These are phyloP conservation scores for Penicillium robsamsonii DNA, from an alignment of 495 filamentous ascomycete genomes.

Conservation along the genomic window DNA sequence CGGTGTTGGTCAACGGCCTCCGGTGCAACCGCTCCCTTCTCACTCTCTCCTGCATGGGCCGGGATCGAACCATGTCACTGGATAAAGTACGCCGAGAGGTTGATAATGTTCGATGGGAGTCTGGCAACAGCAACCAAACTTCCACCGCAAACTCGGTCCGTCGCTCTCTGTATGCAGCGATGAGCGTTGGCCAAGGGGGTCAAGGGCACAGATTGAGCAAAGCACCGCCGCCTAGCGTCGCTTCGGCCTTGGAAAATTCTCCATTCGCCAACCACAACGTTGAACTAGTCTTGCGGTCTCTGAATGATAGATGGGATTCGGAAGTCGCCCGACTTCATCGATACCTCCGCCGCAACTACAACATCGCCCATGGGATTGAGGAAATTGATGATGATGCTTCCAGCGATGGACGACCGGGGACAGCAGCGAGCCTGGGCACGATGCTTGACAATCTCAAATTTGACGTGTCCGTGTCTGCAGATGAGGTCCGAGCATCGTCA, in stretches of 20 bases:
- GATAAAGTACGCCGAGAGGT: slow-evolving; percentile 61
- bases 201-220: slow-evolving; percentile 38
- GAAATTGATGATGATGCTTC: slow-evolving; percentile 30
- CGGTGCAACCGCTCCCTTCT: slow-evolving; percentile 64
- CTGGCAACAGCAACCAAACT: slow-evolving; percentile 23
- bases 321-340: slow-evolving; percentile 55
- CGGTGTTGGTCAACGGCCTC: slow-evolving; percentile 70
- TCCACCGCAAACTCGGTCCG: slow-evolving; percentile 46
- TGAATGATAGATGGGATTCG: slow-evolving; percentile 62
- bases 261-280: slow-evolving; percentile 49
- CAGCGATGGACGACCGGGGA: slow-evolving; percentile 40
- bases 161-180: slow-evolving; percentile 45
- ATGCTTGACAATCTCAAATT: slow-evolving; percentile 44
- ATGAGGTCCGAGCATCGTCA: slow-evolving; percentile 27
- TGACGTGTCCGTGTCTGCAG: slow-evolving; percentile 38
- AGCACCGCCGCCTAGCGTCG: slow-evolving; percentile 23
- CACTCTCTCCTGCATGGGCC: slow-evolving; percentile 64
- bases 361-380: slow-evolving; percentile 48
- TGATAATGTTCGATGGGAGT: slow-evolving; percentile 49
- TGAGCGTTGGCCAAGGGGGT: slow-evolving; percentile 31
- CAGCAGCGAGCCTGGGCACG: slow-evolving; percentile 39
- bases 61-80: slow-evolving; percentile 59
- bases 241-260: slow-evolving; percentile 26
- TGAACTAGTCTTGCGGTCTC: slow-evolving; percentile 50
- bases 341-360: slow-evolving; percentile 63